phyloP scores from a whole-genome alignment of 176 grass and related monocot genomes.

The Oryza brachyantha region DNA sequence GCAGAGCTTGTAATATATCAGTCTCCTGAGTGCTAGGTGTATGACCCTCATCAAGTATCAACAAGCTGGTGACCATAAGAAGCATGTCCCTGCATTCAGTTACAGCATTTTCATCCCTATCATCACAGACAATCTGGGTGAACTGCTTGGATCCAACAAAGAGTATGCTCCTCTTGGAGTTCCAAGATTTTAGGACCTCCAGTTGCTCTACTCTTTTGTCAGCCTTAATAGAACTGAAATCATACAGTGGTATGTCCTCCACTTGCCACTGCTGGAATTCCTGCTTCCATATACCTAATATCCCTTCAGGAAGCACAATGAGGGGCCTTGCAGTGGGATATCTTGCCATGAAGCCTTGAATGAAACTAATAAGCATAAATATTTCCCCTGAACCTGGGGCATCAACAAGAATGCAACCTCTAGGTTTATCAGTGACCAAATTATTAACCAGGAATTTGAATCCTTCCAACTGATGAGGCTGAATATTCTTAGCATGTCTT shows the following conservation, averaged over 20 bases:
- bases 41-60: conserved; percentile 94
- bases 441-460: conserved; percentile 93
- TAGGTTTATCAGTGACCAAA: conserved; percentile 64
- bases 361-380: conserved; percentile 92
- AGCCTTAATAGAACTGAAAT: conserved; percentile 89
- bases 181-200: conserved; percentile 74
- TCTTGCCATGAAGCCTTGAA: conserved; percentile 93
- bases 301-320: conserved; percentile 89
- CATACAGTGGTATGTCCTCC: conserved; percentile 80
- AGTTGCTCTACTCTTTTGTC: conserved; percentile 84
- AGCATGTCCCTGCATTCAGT: conserved; percentile 74
- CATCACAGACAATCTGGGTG: conserved; percentile 53
- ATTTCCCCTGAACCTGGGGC: conserved; percentile 93
- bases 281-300: conserved; percentile 82
- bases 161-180: conserved; percentile 77
- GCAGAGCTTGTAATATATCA: conserved; percentile 59
- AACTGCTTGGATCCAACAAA: conserved; percentile 97
- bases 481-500: conserved; percentile 59
- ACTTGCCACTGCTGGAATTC: conserved; percentile 83
- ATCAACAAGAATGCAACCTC: conserved; percentile 95
- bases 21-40: conserved; percentile 85
- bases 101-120: conserved; percentile 38
- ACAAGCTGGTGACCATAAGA: conserved; percentile 67
- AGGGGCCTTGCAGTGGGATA: conserved; percentile 74
- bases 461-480: conserved; percentile 62